phyloP scores from a whole-genome alignment of 345 rosid species.

The Syzygium oleosum region DNA sequence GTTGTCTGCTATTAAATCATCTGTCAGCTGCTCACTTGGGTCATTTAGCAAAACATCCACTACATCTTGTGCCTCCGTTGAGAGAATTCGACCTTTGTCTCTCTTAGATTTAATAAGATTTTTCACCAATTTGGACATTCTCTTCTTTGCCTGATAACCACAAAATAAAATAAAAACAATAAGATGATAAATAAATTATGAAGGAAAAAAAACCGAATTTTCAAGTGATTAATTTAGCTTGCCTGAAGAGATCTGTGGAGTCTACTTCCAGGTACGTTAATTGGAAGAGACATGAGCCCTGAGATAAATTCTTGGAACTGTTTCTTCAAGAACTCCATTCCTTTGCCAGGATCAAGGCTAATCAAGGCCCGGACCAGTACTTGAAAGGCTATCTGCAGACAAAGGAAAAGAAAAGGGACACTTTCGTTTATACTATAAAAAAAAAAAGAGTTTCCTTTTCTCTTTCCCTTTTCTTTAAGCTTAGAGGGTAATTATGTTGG shows the following conservation, averaged over 20 bases:
- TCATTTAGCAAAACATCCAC: slow-evolving; percentile 68
- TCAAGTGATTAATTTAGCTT: slow-evolving; percentile 5
- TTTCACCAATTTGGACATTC: slow-evolving; percentile 63
- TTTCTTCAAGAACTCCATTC: slow-evolving; percentile 59
- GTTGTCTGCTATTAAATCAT: slow-evolving; percentile 74
- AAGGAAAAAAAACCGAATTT: not conserved
- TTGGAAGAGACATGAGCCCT: slow-evolving; percentile 90
- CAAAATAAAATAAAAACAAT: not conserved
- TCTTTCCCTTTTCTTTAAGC: slow-evolving; percentile 3
- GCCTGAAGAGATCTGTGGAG: slow-evolving; percentile 84
- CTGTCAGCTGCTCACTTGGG: slow-evolving; percentile 41
- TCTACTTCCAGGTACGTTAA: slow-evolving; percentile 83
- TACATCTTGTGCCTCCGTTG: slow-evolving; percentile 44
- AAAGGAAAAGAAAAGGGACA: not conserved
- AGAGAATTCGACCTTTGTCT: slow-evolving; percentile 7
- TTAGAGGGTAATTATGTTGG: slow-evolving; percentile 16
- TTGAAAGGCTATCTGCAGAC: slow-evolving; percentile 73
- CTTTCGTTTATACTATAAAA: not conserved
- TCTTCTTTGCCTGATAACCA: slow-evolving; percentile 72
- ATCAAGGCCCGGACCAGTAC: slow-evolving; percentile 86
- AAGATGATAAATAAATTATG: not conserved
- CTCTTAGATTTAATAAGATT: slow-evolving; percentile 42
- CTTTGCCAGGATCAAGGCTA: slow-evolving; percentile 75
- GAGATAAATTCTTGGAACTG: slow-evolving; percentile 73
- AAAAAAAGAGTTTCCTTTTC: not conserved